phyloP scores from a whole-genome alignment of 768 basidiomycete species.

The Mycena alexandri region DNA sequence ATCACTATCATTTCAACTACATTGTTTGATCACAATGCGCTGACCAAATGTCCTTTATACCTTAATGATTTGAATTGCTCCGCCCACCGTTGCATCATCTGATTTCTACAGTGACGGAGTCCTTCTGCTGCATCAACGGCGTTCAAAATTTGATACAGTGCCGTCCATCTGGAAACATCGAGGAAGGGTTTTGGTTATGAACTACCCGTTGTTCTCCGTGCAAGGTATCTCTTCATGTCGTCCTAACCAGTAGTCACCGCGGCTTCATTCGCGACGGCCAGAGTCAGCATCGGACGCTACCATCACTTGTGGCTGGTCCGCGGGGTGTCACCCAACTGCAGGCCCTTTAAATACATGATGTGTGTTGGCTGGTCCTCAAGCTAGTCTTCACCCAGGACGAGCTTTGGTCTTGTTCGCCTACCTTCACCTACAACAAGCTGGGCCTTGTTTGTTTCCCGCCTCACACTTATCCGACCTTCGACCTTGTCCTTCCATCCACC shows the following conservation, averaged over 20 bases:
- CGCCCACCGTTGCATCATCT: too few relatives aligned
- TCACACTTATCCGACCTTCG: not conserved
- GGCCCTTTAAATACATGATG: conserved; percentile 23
- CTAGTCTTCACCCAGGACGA: conserved; percentile 53
- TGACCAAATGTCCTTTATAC: not conserved
- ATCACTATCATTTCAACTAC: not conserved
- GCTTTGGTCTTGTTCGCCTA: conserved; percentile 51
- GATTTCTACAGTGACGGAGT: too few relatives aligned
- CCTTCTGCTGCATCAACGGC: conserved; percentile 1
- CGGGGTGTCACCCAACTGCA: too few relatives aligned
- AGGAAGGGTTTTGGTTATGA: not conserved
- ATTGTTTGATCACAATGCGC: too few relatives aligned
- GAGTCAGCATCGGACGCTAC: not conserved
- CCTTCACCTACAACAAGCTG: conserved; percentile 29
- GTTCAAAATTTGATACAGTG: not conserved
- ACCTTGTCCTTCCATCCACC: conserved; percentile 9
- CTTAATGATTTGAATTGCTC: too few relatives aligned
- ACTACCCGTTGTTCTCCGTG: conserved; percentile 3
- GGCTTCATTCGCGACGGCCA: not conserved
- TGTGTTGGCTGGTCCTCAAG: conserved; percentile 39
- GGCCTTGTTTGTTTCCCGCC: conserved; percentile 27
- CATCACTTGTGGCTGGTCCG: conserved; percentile 26
- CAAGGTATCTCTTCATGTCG: not conserved
- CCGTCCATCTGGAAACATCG: not conserved
- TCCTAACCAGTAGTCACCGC: not conserved